Evolutionary conservation across 1,284 basidiomycete genomes (phyloP).

Genomic region (Porodaedalea pini): DNA sequence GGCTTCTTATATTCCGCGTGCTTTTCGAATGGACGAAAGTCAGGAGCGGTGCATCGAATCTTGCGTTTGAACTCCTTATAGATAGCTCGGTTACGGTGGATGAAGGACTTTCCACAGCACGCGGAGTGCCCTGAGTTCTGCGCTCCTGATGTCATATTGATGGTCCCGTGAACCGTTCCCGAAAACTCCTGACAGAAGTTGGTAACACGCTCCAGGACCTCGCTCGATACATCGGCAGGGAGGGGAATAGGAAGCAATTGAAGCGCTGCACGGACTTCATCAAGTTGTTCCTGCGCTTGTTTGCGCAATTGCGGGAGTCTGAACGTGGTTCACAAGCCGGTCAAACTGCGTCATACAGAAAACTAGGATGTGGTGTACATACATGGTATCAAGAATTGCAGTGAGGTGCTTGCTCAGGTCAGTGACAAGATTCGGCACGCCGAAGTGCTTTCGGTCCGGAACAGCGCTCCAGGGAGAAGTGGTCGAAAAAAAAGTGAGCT

Average conservation of each 20-base stretch:
- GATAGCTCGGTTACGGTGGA: constrained; percentile 15
- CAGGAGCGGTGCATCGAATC: constrained; percentile 20
- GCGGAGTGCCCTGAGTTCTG: not conserved
- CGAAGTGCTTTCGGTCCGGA: constrained; percentile 44
- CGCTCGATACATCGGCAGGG: constrained; percentile 40
- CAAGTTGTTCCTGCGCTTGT: constrained; percentile 38
- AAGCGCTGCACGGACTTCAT: constrained; percentile 35
- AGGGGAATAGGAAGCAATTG: constrained; percentile 39
- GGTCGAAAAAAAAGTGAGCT: constrained; percentile 44
- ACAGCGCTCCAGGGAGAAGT: constrained; percentile 51
- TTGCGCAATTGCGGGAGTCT: constrained; percentile 43
- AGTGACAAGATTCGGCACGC: constrained; percentile 51
- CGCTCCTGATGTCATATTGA: not conserved
- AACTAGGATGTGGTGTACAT: constrained; percentile 25
- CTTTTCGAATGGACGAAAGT: constrained; percentile 19
- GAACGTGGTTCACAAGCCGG: constrained; percentile 1
- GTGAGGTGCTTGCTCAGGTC: constrained; percentile 52
- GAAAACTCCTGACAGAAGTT: constrained; percentile 41
- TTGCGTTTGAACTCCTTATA: constrained; percentile 19
- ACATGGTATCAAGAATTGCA: constrained; percentile 49
- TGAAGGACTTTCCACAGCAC: constrained; percentile 13
- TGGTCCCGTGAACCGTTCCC: constrained; percentile 18
- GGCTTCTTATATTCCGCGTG: not conserved
- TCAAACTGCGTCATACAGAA: not conserved
- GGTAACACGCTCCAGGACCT: constrained; percentile 44